These are phyloP conservation scores for Phytophthora capsici DNA, from an alignment of 352 stramenopile species.

Conservation along the genomic window DNA sequence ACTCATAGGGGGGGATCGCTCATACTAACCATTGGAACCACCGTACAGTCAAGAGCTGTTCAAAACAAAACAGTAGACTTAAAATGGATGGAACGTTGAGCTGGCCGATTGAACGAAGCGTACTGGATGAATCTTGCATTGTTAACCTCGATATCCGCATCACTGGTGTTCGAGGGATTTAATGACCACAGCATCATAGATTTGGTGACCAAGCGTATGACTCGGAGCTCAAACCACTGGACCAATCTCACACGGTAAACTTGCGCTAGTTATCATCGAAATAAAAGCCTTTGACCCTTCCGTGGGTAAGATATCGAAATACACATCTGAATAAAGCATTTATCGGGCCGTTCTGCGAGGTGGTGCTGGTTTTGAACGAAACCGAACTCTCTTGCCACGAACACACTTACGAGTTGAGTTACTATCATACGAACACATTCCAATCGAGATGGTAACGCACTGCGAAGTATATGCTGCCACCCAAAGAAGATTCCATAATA, in stretches of 20 bases:
- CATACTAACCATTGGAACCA: too few species aligned
- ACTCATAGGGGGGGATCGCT: too few species aligned
- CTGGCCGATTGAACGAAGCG: neutral
- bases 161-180: neutral
- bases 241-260: neutral
- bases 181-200: conserved; percentile 12
- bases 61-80: neutral
- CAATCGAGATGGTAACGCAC: neutral
- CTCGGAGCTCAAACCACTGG: neutral
- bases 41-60: too few species aligned
- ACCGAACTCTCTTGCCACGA: conserved; percentile 10
- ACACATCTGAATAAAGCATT: conserved; percentile 6
- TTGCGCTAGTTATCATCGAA: too few species aligned
- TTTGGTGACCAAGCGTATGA: neutral
- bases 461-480: neutral
- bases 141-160: neutral
- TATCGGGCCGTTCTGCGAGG: conserved; percentile 1
- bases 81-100: too few species aligned
- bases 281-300: neutral
- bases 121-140: neutral
- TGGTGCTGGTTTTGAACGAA: neutral
- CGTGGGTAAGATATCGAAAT: conserved; percentile 1
- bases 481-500: neutral
- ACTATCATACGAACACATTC: neutral
- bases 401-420: conserved; percentile 1